Evolutionary conservation across 1,284 basidiomycete species (phyloP), one percentile per base, ranked within the genome.

Genomic region (Tilletia caries): DNA sequence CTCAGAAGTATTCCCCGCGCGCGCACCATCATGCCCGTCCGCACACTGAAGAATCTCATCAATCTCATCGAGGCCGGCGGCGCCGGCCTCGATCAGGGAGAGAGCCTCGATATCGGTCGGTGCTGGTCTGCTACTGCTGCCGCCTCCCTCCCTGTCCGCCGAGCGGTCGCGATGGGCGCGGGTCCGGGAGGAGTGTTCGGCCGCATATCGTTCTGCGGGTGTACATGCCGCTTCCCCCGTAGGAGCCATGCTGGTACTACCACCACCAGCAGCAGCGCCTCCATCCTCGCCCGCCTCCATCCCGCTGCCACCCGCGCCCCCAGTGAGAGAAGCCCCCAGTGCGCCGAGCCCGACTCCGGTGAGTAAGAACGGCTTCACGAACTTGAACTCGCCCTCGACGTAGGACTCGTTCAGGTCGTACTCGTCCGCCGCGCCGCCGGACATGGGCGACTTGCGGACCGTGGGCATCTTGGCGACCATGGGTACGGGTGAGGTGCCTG

Each of bases 341-440:
- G 29, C 23, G 4, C 58, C 58, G 6, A 62, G 32, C 18, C 37
- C 37, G 8, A 6, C 37, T 2, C 37, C 37, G 15, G 10, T 15
- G 10, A 41, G 8, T 13, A 27, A 29, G 52, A 54, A 27, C 13
- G 58, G 32, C 32, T 33, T 62, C 29, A 62, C 32, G 33, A 33
- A 62, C 33, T 62, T 62, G 32, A 62, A 62, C 32, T 62, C 58
- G 27, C 58, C 58, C 5, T 62, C 58, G 58, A 62, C 58, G 18
- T 62, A 62, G 12, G 32, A 34, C 13, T 33, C 58, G 58, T 34
- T n/a, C 58, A 34, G 13, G 6, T 62, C 58, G 32, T 62, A 41
- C 10, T 41, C 37, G 10, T 41, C 37, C 37, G 15, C 37, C 37
- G 10, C 37, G 37, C 37, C 58, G 20, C 27, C 52, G 5, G 58